Percentiles rank a stretch among this genome's conserved stretches.
Conservation (phyloP, 208 protist genomes). For the Lotmaria passim region DNA sequence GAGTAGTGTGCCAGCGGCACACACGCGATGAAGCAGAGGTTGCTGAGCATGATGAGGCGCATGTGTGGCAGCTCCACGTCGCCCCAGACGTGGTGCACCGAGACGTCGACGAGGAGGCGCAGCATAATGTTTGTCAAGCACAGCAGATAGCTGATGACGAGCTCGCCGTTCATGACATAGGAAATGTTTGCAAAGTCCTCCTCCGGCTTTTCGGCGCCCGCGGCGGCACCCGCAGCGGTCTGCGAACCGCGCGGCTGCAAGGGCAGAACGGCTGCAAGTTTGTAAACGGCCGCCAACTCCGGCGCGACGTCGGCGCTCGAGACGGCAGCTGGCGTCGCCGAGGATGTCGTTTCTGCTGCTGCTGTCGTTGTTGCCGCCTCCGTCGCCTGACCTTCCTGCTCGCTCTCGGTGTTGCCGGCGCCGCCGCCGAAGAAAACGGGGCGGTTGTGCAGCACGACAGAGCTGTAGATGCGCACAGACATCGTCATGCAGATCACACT, state of each 20-base stretch:
- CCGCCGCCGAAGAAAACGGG: not conserved
- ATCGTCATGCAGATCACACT: conserved; percentile 50
- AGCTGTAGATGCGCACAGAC: conserved; percentile 47
- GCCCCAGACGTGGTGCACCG: conserved; percentile 36
- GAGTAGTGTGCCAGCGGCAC: conserved; percentile 75
- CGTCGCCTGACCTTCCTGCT: not conserved
- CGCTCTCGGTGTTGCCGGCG: not conserved
- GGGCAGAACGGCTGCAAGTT: conserved; percentile 4
- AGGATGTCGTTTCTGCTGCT: not conserved
- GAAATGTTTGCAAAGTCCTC: conserved; percentile 23
- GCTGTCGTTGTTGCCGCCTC: not conserved
- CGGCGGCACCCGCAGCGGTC: not conserved
- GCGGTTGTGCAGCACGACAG: conserved; percentile 8
- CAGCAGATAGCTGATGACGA: conserved; percentile 63
- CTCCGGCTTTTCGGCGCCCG: not conserved
- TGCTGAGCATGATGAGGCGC: conserved; percentile 39
- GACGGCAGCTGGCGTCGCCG: not conserved
- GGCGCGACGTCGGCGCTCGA: not conserved
- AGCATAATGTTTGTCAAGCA: conserved; percentile 56
- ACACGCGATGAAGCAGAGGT: conserved; percentile 48
- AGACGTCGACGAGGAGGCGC: conserved; percentile 64
- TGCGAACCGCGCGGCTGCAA: not conserved
- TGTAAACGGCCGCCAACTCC: conserved; percentile 11
- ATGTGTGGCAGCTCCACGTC: conserved; percentile 27
- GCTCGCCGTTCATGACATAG: conserved; percentile 63